Conservation (phyloP, 345 rosid genomes). For the Ricinus communis region DNA sequence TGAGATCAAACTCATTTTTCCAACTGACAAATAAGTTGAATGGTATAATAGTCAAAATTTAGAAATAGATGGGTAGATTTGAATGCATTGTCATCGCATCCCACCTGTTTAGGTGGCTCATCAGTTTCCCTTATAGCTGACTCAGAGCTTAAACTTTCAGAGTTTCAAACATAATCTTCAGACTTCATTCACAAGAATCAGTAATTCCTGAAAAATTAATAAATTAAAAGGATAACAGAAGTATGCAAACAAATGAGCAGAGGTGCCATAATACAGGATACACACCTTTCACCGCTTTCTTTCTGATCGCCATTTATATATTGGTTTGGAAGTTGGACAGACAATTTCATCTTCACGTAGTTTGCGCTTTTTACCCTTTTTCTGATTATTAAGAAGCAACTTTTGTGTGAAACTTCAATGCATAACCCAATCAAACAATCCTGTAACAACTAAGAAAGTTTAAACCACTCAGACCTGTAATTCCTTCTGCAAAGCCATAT, state of each 20-base stretch:
- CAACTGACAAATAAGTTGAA: not conserved
- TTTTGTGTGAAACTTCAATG: conserved; percentile 10
- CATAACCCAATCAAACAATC: not conserved
- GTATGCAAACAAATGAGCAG: not conserved
- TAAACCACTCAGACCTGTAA: conserved; percentile 50
- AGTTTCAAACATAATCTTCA: not conserved
- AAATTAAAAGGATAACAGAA: not conserved
- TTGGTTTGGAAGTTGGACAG: conserved; percentile 59
- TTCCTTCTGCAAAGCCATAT: conserved; percentile 79
- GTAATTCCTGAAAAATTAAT: not conserved
- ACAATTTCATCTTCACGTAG: conserved; percentile 71
- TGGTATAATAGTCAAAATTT: not conserved
- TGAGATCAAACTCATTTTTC: not conserved
- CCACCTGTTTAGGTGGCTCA: not conserved
- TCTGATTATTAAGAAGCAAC: conserved; percentile 36
- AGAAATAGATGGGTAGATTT: not conserved
- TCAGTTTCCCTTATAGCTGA: not conserved
- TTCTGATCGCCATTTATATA: conserved; percentile 74
- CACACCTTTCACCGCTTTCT: conserved; percentile 59
- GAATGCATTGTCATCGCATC: not conserved
- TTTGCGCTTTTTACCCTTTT: conserved; percentile 75
- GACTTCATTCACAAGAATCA: not conserved
- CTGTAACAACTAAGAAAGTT: not conserved
- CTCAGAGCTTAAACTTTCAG: not conserved
- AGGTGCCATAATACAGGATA: not conserved